Conservation (phyloP, 176 grass and related monocot genomes). For the Raddia guianensis region DNA sequence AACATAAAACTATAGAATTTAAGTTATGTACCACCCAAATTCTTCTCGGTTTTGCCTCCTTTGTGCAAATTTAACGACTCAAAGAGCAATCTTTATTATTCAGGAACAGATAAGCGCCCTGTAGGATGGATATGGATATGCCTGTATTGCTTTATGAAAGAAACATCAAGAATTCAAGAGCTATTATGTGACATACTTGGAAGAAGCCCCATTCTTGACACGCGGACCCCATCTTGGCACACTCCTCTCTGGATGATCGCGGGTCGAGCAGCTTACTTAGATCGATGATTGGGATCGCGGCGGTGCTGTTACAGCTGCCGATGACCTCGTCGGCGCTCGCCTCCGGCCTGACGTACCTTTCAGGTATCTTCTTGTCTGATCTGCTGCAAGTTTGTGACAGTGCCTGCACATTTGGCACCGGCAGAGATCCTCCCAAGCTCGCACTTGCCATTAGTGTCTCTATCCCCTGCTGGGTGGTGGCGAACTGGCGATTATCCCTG, state of each 20-base stretch:
- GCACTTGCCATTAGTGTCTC: too few relatives aligned
- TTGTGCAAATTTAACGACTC: too few relatives aligned
- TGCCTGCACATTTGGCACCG: constrained; percentile 57
- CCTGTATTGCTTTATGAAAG: too few relatives aligned
- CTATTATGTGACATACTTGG: constrained; percentile 37
- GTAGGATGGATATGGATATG: too few relatives aligned
- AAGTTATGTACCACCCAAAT: too few relatives aligned
- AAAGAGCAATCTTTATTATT: too few relatives aligned
- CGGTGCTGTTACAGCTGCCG: background rate
- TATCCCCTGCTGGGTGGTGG: too few relatives aligned
- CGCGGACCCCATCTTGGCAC: constrained; percentile 39
- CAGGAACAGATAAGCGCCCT: too few relatives aligned
- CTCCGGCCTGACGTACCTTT: constrained; percentile 41
- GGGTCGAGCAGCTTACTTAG: constrained; percentile 46
- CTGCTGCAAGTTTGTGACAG: constrained; percentile 28
- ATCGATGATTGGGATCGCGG: constrained; percentile 52
- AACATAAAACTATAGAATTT: too few relatives aligned
- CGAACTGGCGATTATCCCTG: too few relatives aligned
- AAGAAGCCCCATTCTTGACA: constrained; percentile 72
- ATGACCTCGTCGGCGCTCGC: too few relatives aligned
- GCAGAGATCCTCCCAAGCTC: constrained; percentile 28
- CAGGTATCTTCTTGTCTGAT: constrained; percentile 32
- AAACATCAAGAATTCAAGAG: background rate
- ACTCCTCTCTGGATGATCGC: constrained; percentile 32
- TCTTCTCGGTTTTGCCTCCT: too few relatives aligned